Conservation (phyloP, 2,329 filamentous ascomycete genomes). For the Phoma sp. region DNA sequence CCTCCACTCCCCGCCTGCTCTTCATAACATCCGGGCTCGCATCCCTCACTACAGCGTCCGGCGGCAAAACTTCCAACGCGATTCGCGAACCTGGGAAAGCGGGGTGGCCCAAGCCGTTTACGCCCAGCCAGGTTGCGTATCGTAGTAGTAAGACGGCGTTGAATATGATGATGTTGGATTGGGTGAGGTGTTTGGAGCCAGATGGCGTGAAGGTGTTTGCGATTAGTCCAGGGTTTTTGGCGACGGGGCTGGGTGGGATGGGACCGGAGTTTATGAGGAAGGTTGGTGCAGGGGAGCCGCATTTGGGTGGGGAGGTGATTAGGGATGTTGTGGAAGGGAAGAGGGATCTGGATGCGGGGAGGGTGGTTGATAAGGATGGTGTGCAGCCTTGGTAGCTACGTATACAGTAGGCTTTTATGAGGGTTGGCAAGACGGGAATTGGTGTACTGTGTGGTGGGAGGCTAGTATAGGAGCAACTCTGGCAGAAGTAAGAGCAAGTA, state of each 20-base stretch:
- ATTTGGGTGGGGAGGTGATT: slow-evolving; percentile 48
- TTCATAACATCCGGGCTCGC: slow-evolving; percentile 5
- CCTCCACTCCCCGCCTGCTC: background rate
- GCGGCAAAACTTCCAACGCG: background rate
- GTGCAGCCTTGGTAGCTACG: slow-evolving; percentile 51
- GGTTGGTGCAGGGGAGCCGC: slow-evolving; percentile 50
- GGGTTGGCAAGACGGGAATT: too few species aligned
- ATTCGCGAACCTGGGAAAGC: slow-evolving; percentile 20
- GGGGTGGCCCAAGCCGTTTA: slow-evolving; percentile 58
- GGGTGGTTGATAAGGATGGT: slow-evolving; percentile 45
- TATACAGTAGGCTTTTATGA: too few species aligned
- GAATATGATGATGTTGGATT: slow-evolving; percentile 61
- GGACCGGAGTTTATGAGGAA: slow-evolving; percentile 43
- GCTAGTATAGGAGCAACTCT: too few species aligned
- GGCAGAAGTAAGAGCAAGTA: too few species aligned
- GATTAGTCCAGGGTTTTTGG: slow-evolving; percentile 57
- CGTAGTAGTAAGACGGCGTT: slow-evolving; percentile 55
- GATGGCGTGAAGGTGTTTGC: slow-evolving; percentile 57
- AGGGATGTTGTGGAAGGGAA: slow-evolving; percentile 51
- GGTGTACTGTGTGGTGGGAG: too few species aligned
- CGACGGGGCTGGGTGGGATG: slow-evolving; percentile 52
- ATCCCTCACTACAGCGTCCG: background rate
- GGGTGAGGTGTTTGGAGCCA: slow-evolving; percentile 55
- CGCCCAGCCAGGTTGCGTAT: slow-evolving; percentile 45
- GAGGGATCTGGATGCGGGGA: slow-evolving; percentile 49